Conservation (phyloP, 352 stramenopile genomes). For the Saprolegnia diclina region DNA sequence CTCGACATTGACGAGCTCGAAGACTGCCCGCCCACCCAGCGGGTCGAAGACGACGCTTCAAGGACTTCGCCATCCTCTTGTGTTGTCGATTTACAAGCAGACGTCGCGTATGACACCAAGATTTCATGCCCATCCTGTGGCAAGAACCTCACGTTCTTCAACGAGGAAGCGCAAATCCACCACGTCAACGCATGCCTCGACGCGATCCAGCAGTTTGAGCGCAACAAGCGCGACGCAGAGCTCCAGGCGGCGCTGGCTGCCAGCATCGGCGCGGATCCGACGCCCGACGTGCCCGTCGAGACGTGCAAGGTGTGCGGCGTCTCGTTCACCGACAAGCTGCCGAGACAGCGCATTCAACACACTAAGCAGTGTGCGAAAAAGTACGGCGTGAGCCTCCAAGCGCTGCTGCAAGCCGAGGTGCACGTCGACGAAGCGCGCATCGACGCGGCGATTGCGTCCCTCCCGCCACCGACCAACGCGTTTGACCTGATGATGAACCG, state of each 20-base stretch:
- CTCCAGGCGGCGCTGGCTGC: neutral
- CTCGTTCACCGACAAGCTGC: slow-evolving; percentile 36
- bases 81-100: neutral
- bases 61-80: neutral
- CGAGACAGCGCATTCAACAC: slow-evolving; percentile 59
- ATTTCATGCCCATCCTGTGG: slow-evolving; percentile 15
- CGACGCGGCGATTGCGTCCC: neutral
- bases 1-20: slow-evolving; percentile 1
- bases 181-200: slow-evolving; percentile 81
- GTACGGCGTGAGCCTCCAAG: slow-evolving; percentile 51
- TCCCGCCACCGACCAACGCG: slow-evolving; percentile 42
- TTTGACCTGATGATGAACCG: slow-evolving; percentile 81
- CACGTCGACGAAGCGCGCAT: neutral
- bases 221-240: slow-evolving; percentile 2
- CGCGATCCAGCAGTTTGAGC: slow-evolving; percentile 22
- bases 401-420: slow-evolving; percentile 32
- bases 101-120: neutral
- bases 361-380: slow-evolving; percentile 68
- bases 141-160: slow-evolving; percentile 23
- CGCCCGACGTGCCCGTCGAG: slow-evolving; percentile 28
- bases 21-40: slow-evolving; percentile 6
- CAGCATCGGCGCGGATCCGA: neutral
- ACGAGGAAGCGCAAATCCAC: slow-evolving; percentile 14
- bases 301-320: slow-evolving; percentile 66
- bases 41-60: neutral